Evolutionary conservation across 2,329 filamentous ascomycete species (phyloP), one percentile per base, ranked within the genome.

Genomic region (Geosmithia morbida): DNA sequence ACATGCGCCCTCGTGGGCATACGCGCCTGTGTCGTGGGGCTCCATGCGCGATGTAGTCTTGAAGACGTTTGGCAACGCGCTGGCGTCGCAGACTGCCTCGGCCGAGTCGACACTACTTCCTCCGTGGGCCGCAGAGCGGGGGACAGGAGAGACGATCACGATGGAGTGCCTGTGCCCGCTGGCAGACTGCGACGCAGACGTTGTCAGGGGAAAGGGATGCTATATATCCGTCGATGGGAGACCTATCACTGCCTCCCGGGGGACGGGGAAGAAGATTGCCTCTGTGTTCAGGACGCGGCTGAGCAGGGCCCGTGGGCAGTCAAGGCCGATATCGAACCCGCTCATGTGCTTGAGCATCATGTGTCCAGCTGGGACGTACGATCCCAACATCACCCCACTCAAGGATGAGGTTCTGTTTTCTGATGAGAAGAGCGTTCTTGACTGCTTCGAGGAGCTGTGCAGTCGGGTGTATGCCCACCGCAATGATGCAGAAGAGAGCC

Each of bases 341-440:
- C 87, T 88, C 56, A 61, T 87, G 41, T 70, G 70, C 41, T 61
- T 89, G 39, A 74, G 79, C 48, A 77, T 89, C 29, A 59, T 59
- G 14, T 88, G 83, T 55, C 72, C 77, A 0, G 57, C 65, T 1
- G 70, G 71, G 26, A 79, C 69, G 49, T 89, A 89, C 55, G 85
- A 89, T 61, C 68, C 72, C 1, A 89, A 88, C 53, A 62, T 88
- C 6, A 79, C 87, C 50, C 76, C 83, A 3, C 68, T 77, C 3
- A 89, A 89, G 57, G 78, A 86, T 48, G 77, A 87, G 54, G 71
- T 89, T 2, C 56, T 87, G 1, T 87, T 89, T 55, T 67, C 66
- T 4, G 66, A 85, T 46, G 73, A 80, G 51, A 44, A 59, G 2
- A 45, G 47, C 2, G 43, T 77, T 0, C 51, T 76, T 2, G 54